Conservation (phyloP, 352 stramenopile genomes). For the Ophiocytium majus region DNA sequence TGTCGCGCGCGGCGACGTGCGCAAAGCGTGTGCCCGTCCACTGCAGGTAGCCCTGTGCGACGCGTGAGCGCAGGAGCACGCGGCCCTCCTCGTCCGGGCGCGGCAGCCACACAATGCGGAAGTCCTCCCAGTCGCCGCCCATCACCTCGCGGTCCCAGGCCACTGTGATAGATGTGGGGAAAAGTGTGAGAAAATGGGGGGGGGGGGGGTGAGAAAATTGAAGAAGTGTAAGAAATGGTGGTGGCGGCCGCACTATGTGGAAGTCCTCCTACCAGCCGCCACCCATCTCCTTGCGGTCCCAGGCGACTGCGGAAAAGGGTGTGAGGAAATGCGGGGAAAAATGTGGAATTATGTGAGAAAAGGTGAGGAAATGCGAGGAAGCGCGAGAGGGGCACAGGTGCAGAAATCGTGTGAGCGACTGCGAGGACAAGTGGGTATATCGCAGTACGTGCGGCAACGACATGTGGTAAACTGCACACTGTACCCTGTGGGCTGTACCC, state of each 20-base stretch:
- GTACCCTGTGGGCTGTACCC: too few relatives aligned
- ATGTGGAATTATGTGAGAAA: too few relatives aligned
- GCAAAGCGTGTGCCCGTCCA: conserved; percentile 45
- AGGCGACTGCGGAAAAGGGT: too few relatives aligned
- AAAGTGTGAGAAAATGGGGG: not conserved
- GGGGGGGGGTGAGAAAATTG: not conserved
- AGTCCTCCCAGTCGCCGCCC: conserved; percentile 50
- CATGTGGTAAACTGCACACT: too few relatives aligned
- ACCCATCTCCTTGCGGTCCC: not conserved
- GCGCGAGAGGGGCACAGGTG: too few relatives aligned
- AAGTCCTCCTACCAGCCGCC: not conserved
- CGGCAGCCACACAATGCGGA: conserved; percentile 45
- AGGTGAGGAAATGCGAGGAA: too few relatives aligned
- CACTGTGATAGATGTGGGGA: too few relatives aligned
- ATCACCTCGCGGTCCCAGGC: conserved; percentile 50
- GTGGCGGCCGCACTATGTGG: not conserved
- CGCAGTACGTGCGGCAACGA: too few relatives aligned
- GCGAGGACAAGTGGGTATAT: too few relatives aligned
- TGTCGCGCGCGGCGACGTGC: conserved; percentile 31
- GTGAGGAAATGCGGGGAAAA: too few relatives aligned
- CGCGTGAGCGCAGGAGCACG: conserved; percentile 32
- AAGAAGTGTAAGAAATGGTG: not conserved
- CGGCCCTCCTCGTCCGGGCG: conserved; percentile 34
- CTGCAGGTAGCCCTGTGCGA: conserved; percentile 37
- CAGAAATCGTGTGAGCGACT: too few relatives aligned